phyloP scores from a whole-genome alignment of 1,284 basidiomycete species.

The Apiotrichum laibachii region DNA sequence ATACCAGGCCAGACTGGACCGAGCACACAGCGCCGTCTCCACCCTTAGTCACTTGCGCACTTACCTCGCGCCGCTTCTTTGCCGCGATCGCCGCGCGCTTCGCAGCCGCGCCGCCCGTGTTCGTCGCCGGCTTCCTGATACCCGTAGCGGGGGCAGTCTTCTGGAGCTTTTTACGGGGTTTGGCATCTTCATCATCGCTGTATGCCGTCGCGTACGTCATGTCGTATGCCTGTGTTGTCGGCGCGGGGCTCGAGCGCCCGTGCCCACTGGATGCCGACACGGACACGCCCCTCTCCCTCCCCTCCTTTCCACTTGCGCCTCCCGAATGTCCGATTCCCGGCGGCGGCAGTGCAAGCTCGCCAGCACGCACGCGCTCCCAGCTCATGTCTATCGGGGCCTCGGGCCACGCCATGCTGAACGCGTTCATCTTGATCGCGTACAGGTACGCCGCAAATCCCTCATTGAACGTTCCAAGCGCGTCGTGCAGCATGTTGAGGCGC shows the following conservation, averaged over 20 bases:
- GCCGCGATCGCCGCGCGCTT: constrained; percentile 55
- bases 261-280: not conserved
- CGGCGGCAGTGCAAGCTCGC: constrained; percentile 2
- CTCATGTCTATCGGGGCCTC: constrained; percentile 35
- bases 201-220: constrained; percentile 47
- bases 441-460: constrained; percentile 89
- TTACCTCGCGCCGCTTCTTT: constrained; percentile 67
- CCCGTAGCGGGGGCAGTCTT: not conserved
- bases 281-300: not conserved
- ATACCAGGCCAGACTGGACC: not conserved
- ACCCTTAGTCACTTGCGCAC: not conserved
- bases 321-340: too few relatives aligned
- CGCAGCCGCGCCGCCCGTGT: constrained; percentile 9
- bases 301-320: too few relatives aligned
- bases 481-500: constrained; percentile 66
- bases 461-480: constrained; percentile 79
- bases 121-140: not conserved
- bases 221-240: constrained; percentile 23
- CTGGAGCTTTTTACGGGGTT: not conserved
- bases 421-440: constrained; percentile 91
- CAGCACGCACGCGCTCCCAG: constrained; percentile 57
- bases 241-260: not conserved
- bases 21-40: not conserved
- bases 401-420: constrained; percentile 85
- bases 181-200: constrained; percentile 16